Conservation (phyloP, 805 yeast species). For the Scheffersomyces spartinae region DNA sequence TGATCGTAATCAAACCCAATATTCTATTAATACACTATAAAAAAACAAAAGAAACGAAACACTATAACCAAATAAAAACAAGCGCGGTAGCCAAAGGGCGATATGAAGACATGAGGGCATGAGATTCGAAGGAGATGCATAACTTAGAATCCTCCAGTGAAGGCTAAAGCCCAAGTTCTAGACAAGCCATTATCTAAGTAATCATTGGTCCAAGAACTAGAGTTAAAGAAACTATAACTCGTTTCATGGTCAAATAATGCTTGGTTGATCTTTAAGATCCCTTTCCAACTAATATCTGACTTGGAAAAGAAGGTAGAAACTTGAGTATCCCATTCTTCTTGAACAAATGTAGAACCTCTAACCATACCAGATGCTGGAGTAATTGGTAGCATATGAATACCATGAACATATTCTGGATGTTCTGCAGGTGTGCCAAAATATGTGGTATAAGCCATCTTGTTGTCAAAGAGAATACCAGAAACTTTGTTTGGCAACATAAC, state of each 20-base stretch:
- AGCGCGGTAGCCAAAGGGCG: too few species aligned
- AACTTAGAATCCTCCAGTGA: slow-evolving; percentile 50
- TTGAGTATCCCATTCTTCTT: slow-evolving; percentile 30
- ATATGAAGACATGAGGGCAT: too few species aligned
- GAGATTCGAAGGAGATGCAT: too few species aligned
- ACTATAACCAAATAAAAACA: too few species aligned
- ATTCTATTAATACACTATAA: too few species aligned
- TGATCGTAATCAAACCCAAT: too few species aligned
- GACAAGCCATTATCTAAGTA: slow-evolving; percentile 55
- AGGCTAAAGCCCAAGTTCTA: slow-evolving; percentile 51
- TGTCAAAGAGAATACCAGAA: slow-evolving; percentile 59
- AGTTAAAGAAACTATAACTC: slow-evolving; percentile 32
- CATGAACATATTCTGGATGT: slow-evolving; percentile 54
- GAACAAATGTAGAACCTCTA: slow-evolving; percentile 38
- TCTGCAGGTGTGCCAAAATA: slow-evolving; percentile 40
- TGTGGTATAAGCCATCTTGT: slow-evolving; percentile 62
- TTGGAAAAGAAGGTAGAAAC: slow-evolving; percentile 19
- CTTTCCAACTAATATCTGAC: slow-evolving; percentile 54
- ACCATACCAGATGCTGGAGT: slow-evolving; percentile 51
- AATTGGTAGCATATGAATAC: slow-evolving; percentile 69
- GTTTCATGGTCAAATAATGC: slow-evolving; percentile 32
- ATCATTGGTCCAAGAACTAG: slow-evolving; percentile 13
- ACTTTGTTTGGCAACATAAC: slow-evolving; percentile 47
- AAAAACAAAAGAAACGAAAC: too few species aligned
- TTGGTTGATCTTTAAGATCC: slow-evolving; percentile 35